These are phyloP conservation scores for Xylariomycetidae sp. DNA, from an alignment of 2,329 filamentous ascomycete genomes.

Conservation along the genomic window DNA sequence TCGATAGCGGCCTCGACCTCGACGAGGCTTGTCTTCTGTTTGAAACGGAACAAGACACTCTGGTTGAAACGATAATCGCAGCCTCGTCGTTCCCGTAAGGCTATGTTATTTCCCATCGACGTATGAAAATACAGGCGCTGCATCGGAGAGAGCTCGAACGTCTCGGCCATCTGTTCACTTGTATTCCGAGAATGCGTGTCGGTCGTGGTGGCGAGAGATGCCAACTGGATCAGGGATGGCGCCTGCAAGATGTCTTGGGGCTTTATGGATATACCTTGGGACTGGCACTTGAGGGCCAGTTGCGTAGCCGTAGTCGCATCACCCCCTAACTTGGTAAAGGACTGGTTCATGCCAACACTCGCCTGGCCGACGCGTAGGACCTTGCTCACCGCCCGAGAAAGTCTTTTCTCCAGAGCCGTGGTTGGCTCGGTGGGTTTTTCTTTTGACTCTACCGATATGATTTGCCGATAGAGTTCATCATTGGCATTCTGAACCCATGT, in stretches of 20 bases:
- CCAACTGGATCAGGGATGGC: slow-evolving; percentile 34
- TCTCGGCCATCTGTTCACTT: slow-evolving; percentile 29
- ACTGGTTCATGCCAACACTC: slow-evolving; percentile 39
- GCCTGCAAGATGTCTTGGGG: slow-evolving; percentile 33
- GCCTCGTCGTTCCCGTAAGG: slow-evolving; percentile 23
- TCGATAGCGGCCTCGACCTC: slow-evolving; percentile 45
- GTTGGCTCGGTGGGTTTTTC: slow-evolving; percentile 30
- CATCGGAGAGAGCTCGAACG: slow-evolving; percentile 48
- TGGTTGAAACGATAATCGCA: slow-evolving; percentile 46
- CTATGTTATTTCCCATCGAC: slow-evolving; percentile 32
- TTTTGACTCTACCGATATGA: slow-evolving; percentile 38
- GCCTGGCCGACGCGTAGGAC: slow-evolving; percentile 32
- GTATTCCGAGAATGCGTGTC: slow-evolving; percentile 25
- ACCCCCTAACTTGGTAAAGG: slow-evolving; percentile 35
- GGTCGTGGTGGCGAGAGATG: slow-evolving; percentile 29
- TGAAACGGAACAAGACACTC: slow-evolving; percentile 43
- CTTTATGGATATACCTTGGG: slow-evolving; percentile 33
- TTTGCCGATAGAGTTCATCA: slow-evolving; percentile 39
- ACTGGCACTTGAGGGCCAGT: slow-evolving; percentile 33
- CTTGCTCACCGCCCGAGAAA: slow-evolving; percentile 34
- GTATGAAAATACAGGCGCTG: slow-evolving; percentile 50
- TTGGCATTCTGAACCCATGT: slow-evolving; percentile 52
- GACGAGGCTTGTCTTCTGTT: slow-evolving; percentile 33
- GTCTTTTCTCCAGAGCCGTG: slow-evolving; percentile 33
- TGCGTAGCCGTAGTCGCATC: slow-evolving; percentile 35